Percentiles rank a stretch among this genome's conserved stretches.
These are phyloP conservation scores for Backusella australiensis DNA, from an alignment of 192 early-diverging fungal species.

Conservation along the genomic window DNA sequence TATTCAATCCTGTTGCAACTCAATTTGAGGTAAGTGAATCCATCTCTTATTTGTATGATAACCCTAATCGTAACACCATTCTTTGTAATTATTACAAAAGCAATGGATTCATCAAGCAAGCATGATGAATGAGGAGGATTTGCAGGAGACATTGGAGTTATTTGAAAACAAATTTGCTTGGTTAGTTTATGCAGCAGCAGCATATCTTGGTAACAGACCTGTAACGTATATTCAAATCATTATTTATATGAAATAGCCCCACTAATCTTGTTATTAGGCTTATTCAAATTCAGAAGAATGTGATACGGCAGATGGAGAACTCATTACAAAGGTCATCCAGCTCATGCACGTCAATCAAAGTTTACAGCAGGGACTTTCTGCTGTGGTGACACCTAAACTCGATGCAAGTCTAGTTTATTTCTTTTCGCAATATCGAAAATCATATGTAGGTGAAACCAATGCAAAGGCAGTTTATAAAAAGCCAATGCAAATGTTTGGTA, in stretches of 20 bases:
- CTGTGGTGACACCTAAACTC: conserved; percentile 55
- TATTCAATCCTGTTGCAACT: conserved; percentile 57
- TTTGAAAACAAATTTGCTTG: conserved; percentile 73
- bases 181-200: conserved; percentile 76
- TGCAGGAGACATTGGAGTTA: conserved; percentile 44
- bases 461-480: conserved; percentile 55
- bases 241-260: no score
- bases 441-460: conserved; percentile 72
- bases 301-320: conserved; percentile 74
- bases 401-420: conserved; percentile 79
- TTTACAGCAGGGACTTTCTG: conserved; percentile 45
- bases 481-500: conserved; percentile 60
- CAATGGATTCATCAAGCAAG: conserved; percentile 16
- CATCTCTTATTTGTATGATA: not conserved
- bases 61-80: not conserved
- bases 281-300: conserved; percentile 72
- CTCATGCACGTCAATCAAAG: conserved; percentile 66
- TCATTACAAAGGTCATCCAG: conserved; percentile 63
- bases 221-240: conserved; percentile 31
- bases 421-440: conserved; percentile 71
- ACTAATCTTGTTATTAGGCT: conserved; percentile 37
- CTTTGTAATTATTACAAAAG: not conserved
- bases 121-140: conserved; percentile 22
- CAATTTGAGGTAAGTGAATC: conserved; percentile 46
- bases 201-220: conserved; percentile 63